Evolutionary conservation across 202 grass and related monocot species (phyloP), one percentile per base, ranked within the genome.

Genomic region (Eragrostis tef): DNA sequence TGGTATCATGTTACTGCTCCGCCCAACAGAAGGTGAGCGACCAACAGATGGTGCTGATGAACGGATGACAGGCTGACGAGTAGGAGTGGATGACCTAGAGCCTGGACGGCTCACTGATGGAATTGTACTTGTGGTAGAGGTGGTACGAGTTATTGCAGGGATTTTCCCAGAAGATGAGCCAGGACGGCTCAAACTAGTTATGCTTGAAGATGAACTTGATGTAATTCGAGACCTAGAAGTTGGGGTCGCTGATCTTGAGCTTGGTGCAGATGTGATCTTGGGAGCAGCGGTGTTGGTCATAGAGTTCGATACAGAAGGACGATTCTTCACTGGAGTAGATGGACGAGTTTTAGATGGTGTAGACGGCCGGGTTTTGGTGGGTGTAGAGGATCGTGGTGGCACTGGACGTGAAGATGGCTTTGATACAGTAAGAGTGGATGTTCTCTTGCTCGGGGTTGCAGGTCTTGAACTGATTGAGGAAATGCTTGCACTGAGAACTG

Each of bases 61-160:
- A 83, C 73, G 87, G 36, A 53, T 77, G 78, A 70, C 29, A 86
- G 83, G 78, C 43, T 89, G 90, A 13, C 85, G 90, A 7, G 85
- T 93, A 54, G 90, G 90, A 11, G 93, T 93, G 64, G 97, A 93
- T 67, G 97, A 90, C 49, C 90, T 64, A 76, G 96, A 93, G 81
- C 71, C 84, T 44, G 90, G 85, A 71, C 80, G 89, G 65, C 85
- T 80, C 64, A 60, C 36, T 86, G 86, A 70, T 74, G 89, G 64
- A 89, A 72, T 67, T 64, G 77, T 70, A 79, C 60, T 87, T 75
- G 88, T 88, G 24, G 73, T 87, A 74, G 89, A 89, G 53, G 79
- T 73, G 59, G 88, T 87, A 74, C 87, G 85, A 19, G 14, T 44
- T 57, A 80, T 73, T 85, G 69, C 5, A 81, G 80, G 67, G 89